Conservation (phyloP, 371 early-diverging fungal species). For the Lichtheimia corymbifera region DNA sequence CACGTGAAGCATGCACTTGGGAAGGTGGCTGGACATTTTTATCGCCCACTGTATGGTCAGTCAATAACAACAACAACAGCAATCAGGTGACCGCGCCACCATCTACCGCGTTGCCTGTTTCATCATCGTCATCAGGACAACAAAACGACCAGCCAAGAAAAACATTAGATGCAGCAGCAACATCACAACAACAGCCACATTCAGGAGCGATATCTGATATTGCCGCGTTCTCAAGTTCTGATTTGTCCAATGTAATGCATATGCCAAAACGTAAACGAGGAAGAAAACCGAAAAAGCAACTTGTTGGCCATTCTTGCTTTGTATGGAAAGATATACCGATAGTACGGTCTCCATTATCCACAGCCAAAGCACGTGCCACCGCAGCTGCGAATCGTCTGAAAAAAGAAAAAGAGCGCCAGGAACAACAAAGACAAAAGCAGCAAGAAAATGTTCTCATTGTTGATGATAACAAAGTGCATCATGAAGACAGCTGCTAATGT, state of each 20-base stretch:
- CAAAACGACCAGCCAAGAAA: no score
- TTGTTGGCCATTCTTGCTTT: slow-evolving; percentile 53
- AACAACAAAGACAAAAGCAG: background rate
- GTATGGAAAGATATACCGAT: slow-evolving; percentile 36
- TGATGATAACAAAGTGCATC: no score
- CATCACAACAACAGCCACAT: background rate
- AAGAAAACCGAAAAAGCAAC: slow-evolving; percentile 48
- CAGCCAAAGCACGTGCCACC: slow-evolving; percentile 9
- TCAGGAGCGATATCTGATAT: slow-evolving; percentile 2
- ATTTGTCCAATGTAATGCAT: background rate
- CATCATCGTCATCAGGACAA: background rate
- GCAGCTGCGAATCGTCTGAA: slow-evolving; percentile 8
- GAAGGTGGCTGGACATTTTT: slow-evolving; percentile 50
- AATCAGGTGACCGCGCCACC: slow-evolving; percentile 10
- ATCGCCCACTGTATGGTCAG: slow-evolving; percentile 51
- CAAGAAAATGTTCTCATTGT: no score
- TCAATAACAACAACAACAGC: slow-evolving; percentile 9
- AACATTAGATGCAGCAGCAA: background rate
- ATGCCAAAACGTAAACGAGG: slow-evolving; percentile 49
- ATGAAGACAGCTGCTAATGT: no score
- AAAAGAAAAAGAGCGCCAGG: background rate
- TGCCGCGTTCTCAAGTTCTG: slow-evolving; percentile 44
- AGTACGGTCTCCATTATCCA: slow-evolving; percentile 4
- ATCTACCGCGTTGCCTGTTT: background rate
- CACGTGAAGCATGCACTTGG: slow-evolving; percentile 19